A percentile compares a stretch with the other conserved stretches of the same genome.
Conservation (phyloP, 2,329 filamentous ascomycete species). For the Aspergillus piperis region DNA sequence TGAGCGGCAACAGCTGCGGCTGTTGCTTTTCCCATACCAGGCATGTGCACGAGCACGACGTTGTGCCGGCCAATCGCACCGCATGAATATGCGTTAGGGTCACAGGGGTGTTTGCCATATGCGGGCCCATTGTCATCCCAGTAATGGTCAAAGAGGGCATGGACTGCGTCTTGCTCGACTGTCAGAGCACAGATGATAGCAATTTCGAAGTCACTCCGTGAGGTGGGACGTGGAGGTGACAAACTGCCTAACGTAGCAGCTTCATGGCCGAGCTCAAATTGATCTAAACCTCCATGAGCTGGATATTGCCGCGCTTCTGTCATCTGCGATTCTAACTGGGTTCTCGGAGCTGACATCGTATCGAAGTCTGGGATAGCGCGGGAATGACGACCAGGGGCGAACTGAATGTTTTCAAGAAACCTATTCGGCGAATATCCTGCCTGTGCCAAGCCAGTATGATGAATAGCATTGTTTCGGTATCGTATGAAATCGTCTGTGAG, state of each 20-base stretch:
- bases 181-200: slow-evolving; percentile 36
- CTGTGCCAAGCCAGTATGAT: not conserved
- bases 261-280: not conserved
- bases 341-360: not conserved
- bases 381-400: not conserved
- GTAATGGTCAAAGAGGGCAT: slow-evolving; percentile 25
- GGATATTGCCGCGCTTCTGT: not conserved
- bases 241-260: not conserved
- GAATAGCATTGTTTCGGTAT: not conserved
- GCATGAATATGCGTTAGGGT: slow-evolving; percentile 20
- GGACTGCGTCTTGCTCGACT: slow-evolving; percentile 28
- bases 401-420: not conserved
- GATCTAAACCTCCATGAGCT: not conserved
- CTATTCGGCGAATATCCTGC: not conserved
- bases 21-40: slow-evolving; percentile 18
- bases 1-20: slow-evolving; percentile 27
- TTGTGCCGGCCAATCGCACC: slow-evolving; percentile 18
- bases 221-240: too few relatives aligned
- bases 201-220: slow-evolving; percentile 23
- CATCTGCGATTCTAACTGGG: not conserved
- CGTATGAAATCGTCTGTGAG: not conserved
- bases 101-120: slow-evolving; percentile 22
- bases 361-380: not conserved
- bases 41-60: slow-evolving; percentile 22
- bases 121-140: slow-evolving; percentile 21